These are phyloP conservation scores for Paraphoma chrysanthemicola DNA, from an alignment of 2,329 filamentous ascomycete species.

Conservation along the genomic window DNA sequence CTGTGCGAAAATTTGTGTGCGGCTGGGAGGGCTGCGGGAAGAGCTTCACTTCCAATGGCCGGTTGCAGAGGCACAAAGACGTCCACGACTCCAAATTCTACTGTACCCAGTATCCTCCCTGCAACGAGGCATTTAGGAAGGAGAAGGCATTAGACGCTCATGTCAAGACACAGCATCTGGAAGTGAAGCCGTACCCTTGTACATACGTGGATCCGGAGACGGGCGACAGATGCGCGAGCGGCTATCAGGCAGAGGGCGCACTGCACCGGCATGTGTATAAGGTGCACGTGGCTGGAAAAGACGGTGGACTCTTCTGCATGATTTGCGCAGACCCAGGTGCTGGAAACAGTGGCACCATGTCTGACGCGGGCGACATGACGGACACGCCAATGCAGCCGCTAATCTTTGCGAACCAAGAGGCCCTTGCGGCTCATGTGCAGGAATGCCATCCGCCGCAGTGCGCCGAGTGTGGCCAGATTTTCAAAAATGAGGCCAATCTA, in stretches of 20 bases:
- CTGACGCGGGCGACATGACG: slow-evolving; percentile 17
- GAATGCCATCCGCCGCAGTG: slow-evolving; percentile 76
- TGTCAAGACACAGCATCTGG: slow-evolving; percentile 76
- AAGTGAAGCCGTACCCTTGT: slow-evolving; percentile 75
- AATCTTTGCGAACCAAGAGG: slow-evolving; percentile 72
- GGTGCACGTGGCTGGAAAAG: slow-evolving; percentile 68
- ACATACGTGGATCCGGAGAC: slow-evolving; percentile 62
- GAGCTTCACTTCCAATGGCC: slow-evolving; percentile 79
- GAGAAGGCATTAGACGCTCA: slow-evolving; percentile 86
- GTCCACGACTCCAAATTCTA: slow-evolving; percentile 80
- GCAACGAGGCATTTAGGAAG: slow-evolving; percentile 83
- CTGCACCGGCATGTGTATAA: slow-evolving; percentile 75
- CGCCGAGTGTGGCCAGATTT: slow-evolving; percentile 74
- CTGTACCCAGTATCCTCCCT: slow-evolving; percentile 74
- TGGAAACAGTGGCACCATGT: slow-evolving; percentile 38
- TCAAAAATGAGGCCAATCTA: slow-evolving; percentile 61
- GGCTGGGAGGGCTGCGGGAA: slow-evolving; percentile 76
- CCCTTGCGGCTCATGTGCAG: slow-evolving; percentile 76
- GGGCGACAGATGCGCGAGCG: slow-evolving; percentile 66
- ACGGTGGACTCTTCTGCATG: slow-evolving; percentile 73
- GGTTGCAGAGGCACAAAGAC: slow-evolving; percentile 77
- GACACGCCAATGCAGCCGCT: slow-evolving; percentile 26
- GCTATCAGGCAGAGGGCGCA: slow-evolving; percentile 75
- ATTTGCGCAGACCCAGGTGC: slow-evolving; percentile 63
- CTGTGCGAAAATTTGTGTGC: slow-evolving; percentile 72